These are phyloP conservation scores for Hyaloperonospora arabidopsidis DNA, from an alignment of 352 stramenopile genomes.

Conservation along the genomic window DNA sequence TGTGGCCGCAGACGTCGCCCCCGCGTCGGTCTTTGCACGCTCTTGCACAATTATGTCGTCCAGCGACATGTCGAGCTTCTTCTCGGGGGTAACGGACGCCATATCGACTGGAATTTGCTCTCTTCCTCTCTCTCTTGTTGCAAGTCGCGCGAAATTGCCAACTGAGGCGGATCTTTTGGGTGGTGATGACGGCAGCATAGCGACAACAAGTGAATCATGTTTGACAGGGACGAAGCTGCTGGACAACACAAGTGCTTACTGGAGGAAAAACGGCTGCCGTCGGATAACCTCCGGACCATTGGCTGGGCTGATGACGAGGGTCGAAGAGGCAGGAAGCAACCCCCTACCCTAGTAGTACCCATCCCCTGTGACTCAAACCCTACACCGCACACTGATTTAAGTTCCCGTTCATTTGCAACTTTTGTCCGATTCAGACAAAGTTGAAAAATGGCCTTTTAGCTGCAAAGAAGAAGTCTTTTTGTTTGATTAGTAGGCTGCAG, in stretches of 20 bases:
- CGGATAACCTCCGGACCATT: conserved; percentile 10
- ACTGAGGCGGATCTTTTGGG: conserved; percentile 8
- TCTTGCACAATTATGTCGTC: conserved; percentile 50
- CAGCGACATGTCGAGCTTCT: conserved; percentile 69
- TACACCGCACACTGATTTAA: no score
- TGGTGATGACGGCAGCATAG: conserved; percentile 1
- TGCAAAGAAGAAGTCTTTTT: no score
- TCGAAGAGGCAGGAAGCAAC: no score
- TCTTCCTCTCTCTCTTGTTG: conserved; percentile 3
- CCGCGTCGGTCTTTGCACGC: conserved; percentile 27
- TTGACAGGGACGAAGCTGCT: conserved; percentile 14
- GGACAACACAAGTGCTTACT: conserved; percentile 2
- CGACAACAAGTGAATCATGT: conserved; percentile 16
- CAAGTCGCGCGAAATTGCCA: conserved; percentile 10
- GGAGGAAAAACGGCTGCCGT: conserved; percentile 15
- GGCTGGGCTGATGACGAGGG: not conserved
- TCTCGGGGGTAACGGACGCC: conserved; percentile 41
- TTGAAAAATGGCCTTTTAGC: no score
- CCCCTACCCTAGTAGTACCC: no score
- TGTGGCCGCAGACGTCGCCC: conserved; percentile 24
- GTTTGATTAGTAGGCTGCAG: no score
- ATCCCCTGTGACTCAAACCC: no score
- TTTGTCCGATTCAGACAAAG: no score
- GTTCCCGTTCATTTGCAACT: no score
- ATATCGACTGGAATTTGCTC: conserved; percentile 8